Percentiles rank a stretch among this genome's conserved stretches.
Evolutionary conservation across 2,329 filamentous ascomycete species (phyloP).

Genomic region (Aspergillus sp.): DNA sequence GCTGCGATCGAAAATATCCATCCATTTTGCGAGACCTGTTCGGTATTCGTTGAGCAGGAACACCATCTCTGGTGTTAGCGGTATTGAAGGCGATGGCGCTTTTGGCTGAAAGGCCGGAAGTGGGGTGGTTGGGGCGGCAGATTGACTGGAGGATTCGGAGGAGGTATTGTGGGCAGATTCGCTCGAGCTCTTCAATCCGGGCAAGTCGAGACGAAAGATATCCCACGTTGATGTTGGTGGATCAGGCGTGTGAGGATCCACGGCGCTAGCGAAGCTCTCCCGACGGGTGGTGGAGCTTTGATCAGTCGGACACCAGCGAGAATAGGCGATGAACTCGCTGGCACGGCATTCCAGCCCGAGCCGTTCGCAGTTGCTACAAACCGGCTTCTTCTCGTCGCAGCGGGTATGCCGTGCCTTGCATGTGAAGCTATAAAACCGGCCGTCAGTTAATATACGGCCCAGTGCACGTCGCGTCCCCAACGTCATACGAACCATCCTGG

Average conservation of each 20-base stretch:
- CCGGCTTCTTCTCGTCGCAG: conserved; percentile 4
- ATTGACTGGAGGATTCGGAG: neutral
- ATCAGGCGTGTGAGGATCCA: neutral
- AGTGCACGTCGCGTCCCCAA: neutral
- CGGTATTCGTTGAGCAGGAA: neutral
- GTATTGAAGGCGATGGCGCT: neutral
- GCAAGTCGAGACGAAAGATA: conserved; percentile 1
- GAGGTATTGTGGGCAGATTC: neutral
- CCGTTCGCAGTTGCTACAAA: conserved; percentile 5
- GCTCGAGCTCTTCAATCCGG: neutral
- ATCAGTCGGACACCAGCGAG: neutral
- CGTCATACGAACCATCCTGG: neutral
- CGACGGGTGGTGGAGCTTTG: neutral
- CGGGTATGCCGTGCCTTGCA: conserved; percentile 1
- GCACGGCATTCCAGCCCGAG: neutral
- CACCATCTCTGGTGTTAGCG: neutral
- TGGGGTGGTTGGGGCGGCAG: neutral
- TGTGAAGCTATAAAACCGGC: neutral
- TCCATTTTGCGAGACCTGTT: neutral
- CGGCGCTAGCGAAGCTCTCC: neutral
- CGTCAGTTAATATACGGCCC: neutral
- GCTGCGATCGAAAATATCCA: neutral
- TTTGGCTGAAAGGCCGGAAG: neutral
- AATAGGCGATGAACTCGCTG: neutral
- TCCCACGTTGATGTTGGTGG: conserved; percentile 1